phyloP scores from a whole-genome alignment of 352 stramenopile genomes.

The Globisporangium ultimum region DNA sequence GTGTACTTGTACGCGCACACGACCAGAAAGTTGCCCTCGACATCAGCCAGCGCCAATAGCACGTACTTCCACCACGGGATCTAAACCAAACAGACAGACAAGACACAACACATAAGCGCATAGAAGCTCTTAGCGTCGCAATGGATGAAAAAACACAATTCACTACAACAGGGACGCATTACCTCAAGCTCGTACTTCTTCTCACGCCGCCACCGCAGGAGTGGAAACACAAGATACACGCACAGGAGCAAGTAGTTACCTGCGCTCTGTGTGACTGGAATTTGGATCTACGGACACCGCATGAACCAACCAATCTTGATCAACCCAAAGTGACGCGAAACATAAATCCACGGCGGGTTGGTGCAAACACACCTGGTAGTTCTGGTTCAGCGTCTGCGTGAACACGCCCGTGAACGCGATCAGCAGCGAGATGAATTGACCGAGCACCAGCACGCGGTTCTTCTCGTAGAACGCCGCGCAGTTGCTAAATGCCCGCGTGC shows the following conservation, averaged over 20 bases:
- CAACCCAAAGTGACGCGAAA: too few relatives aligned
- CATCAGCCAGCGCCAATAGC: constrained; percentile 91
- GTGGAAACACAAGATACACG: constrained; percentile 44
- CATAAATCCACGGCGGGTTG: constrained; percentile 5
- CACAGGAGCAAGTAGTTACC: constrained; percentile 72
- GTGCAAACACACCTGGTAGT: constrained; percentile 53
- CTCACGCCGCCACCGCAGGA: constrained; percentile 38
- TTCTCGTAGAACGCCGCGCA: constrained; percentile 28
- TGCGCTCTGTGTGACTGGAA: constrained; percentile 70
- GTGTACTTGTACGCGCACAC: constrained; percentile 97
- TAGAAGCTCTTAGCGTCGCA: constrained; percentile 2
- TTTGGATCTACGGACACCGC: constrained; percentile 46
- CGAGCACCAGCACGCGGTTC: constrained; percentile 66
- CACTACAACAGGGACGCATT: background rate
- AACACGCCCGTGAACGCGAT: constrained; percentile 88
- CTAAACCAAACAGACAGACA: constrained; percentile 12
- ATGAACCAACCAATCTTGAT: background rate
- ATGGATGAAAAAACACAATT: background rate
- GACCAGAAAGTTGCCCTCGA: constrained; percentile 94
- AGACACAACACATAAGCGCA: background rate
- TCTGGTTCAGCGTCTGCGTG: constrained; percentile 76
- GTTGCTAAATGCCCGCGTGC: background rate
- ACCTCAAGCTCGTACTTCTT: constrained; percentile 49
- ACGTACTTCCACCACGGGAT: constrained; percentile 88
- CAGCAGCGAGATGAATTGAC: constrained; percentile 87